These are phyloP conservation scores for Lachancea lanzarotensis DNA, from an alignment of 805 yeast species.

Conservation along the genomic window DNA sequence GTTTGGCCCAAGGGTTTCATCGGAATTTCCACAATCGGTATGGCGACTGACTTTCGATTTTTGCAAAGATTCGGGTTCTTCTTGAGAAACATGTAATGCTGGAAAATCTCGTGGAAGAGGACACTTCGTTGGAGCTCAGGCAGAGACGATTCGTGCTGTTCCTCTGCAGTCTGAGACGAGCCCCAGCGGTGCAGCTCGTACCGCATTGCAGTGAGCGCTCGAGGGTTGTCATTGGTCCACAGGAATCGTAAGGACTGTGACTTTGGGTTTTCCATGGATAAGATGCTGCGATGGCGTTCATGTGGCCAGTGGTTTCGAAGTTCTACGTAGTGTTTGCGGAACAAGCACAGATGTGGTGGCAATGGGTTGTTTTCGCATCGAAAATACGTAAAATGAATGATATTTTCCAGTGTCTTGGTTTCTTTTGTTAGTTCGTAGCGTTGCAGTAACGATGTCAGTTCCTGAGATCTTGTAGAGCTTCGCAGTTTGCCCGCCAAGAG, in stretches of 20 bases:
- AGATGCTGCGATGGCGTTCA: constrained; percentile 14
- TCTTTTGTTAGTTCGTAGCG: constrained; percentile 1
- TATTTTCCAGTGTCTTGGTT: constrained; percentile 13
- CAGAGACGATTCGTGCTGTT: constrained; percentile 5
- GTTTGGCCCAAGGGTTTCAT: constrained; percentile 21
- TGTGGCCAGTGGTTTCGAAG: constrained; percentile 19
- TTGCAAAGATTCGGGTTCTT: constrained; percentile 14
- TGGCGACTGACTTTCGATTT: constrained; percentile 13
- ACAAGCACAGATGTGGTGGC: constrained; percentile 13
- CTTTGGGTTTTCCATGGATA: constrained; percentile 14
- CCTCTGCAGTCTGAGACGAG: neutral
- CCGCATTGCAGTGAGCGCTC: constrained; percentile 10
- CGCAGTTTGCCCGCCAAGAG: neutral
- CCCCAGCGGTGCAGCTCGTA: constrained; percentile 13
- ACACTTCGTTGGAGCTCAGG: constrained; percentile 7
- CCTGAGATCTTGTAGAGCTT: neutral
- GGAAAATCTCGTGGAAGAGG: constrained; percentile 13
- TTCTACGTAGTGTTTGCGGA: constrained; percentile 12
- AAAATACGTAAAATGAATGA: constrained; percentile 16
- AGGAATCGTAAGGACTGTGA: constrained; percentile 11
- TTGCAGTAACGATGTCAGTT: neutral
- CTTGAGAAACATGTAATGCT: constrained; percentile 18
- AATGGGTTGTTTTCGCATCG: constrained; percentile 13
- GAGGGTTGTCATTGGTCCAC: constrained; percentile 13
- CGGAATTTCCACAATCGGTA: constrained; percentile 23